Base-by-base conservation (phyloP, 2,329 filamentous ascomycete species). In the Amylocarpus encephaloides region DNA sequence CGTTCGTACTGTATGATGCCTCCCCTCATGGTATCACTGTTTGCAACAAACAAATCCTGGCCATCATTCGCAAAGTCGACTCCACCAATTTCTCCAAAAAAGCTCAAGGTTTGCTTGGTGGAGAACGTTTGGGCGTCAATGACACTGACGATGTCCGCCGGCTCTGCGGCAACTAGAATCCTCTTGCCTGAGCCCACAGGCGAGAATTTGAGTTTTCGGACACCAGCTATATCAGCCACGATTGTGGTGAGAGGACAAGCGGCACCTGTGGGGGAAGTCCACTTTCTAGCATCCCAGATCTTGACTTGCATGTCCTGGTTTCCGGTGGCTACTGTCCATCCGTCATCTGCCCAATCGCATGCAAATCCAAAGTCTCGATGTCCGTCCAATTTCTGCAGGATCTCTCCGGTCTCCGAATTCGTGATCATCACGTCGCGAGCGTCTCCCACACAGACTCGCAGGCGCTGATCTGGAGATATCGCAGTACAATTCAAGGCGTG, bases 261-360 rank as follows among this genome's bases (percentile, higher is more conserved):
- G 18, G 62, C 48, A 5, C 79, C 79, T 4, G 75, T 69, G 7
- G 75, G 74, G 48, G 75, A 70, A 40, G 69, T 74, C 83, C 85
- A 88, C 48, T 78, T 80, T 7, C 87, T 77, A 6, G 86, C 83
- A 64, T 92, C 87, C 82, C 85, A 91, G 43, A 92, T 80, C 56
- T 82, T 80, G 57, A 91, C 75, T 26, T 75, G 77, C 64, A 77
- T 83, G 66, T 92, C 87, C 66, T 92, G 86, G 54, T 84, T 85
- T 18, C 83, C 86, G 0, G 87, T 91, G 11, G 87, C 87, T 16
- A 91, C 76, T 11, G 82, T 84, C 70, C 82, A 82, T 30, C 86
- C 86, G 63, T 91, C 83, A 47, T 85, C 81, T 15, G 86, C 83
- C 87, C 87, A 92, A 57, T 85, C 86, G 61, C 85, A 89, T 1